A percentile compares a stretch with the other conserved stretches of the same genome.
Evolutionary conservation across 257 asterid species (phyloP).

Genomic region (Solanum medicagineum): DNA sequence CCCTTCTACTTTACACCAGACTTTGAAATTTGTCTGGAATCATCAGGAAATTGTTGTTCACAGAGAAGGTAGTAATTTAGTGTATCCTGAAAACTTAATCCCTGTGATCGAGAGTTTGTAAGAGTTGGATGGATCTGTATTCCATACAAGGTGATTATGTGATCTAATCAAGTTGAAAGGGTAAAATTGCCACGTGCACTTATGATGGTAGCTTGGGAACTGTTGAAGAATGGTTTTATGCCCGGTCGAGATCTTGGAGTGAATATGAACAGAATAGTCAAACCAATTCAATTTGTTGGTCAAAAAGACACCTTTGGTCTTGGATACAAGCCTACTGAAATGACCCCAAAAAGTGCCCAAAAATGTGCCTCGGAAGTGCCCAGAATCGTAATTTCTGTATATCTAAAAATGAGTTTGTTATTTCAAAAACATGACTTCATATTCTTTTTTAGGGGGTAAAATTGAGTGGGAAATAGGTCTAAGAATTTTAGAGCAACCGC

Average conservation of each 20-base stretch:
- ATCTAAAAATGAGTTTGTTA: no score
- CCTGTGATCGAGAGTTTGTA: background rate
- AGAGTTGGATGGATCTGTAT: background rate
- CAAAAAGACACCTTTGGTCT: background rate
- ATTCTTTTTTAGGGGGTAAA: no score
- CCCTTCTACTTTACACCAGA: no score
- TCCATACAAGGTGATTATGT: background rate
- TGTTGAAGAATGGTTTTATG: background rate
- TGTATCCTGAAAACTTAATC: background rate
- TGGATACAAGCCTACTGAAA: background rate
- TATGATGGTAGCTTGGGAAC: background rate
- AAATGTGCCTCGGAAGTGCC: no score
- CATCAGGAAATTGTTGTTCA: no score
- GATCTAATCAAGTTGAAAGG: background rate
- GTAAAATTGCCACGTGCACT: background rate
- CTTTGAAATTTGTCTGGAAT: no score
- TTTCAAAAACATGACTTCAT: no score
- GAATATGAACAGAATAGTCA: background rate
- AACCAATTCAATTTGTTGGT: background rate
- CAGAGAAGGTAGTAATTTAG: background rate
- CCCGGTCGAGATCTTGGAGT: background rate
- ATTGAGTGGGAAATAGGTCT: no score
- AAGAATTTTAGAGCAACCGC: no score
- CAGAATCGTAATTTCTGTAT: no score
- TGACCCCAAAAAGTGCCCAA: no score